These are phyloP conservation scores for Decorospora gaudefroyi DNA, from an alignment of 2,329 filamentous ascomycete species.

Conservation along the genomic window DNA sequence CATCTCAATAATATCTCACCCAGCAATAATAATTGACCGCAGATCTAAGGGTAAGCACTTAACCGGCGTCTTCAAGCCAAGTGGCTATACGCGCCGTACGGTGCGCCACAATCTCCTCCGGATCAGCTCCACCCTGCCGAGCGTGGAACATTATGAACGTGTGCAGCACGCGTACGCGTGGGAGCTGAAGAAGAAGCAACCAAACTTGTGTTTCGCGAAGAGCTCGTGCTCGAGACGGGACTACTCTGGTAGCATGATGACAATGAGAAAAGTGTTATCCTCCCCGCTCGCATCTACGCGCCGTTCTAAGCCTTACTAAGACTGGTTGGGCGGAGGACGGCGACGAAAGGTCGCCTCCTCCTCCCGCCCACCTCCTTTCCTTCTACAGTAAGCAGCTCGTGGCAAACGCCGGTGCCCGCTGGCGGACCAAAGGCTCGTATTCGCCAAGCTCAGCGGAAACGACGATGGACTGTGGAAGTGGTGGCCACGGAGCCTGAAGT, in stretches of 20 bases:
- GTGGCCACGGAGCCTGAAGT: not conserved
- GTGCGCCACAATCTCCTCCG: slow-evolving; percentile 13
- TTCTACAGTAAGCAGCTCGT: slow-evolving; percentile 6
- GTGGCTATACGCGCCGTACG: slow-evolving; percentile 1
- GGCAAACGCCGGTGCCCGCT: slow-evolving; percentile 9
- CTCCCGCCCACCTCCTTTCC: slow-evolving; percentile 6
- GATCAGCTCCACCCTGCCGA: slow-evolving; percentile 12
- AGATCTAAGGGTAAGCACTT: too few species aligned
- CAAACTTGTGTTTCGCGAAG: slow-evolving; percentile 26
- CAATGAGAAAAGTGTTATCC: slow-evolving; percentile 7
- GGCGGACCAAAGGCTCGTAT: slow-evolving; percentile 7
- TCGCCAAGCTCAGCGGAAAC: slow-evolving; percentile 16
- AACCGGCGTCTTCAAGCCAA: slow-evolving; percentile 5
- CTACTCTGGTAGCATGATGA: slow-evolving; percentile 9
- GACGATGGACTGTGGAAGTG: slow-evolving; percentile 3
- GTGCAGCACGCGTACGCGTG: slow-evolving; percentile 20
- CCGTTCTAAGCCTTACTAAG: slow-evolving; percentile 1
- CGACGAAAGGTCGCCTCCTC: not conserved
- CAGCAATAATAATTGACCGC: slow-evolving; percentile 1
- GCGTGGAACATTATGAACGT: slow-evolving; percentile 20
- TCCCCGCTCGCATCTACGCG: slow-evolving; percentile 9
- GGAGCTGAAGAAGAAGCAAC: slow-evolving; percentile 6
- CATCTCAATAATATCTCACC: too few species aligned
- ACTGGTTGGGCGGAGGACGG: not conserved
- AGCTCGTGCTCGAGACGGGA: slow-evolving; percentile 4